These are phyloP conservation scores for Aethionema arabicum DNA, from an alignment of 345 rosid genomes.

Conservation along the genomic window DNA sequence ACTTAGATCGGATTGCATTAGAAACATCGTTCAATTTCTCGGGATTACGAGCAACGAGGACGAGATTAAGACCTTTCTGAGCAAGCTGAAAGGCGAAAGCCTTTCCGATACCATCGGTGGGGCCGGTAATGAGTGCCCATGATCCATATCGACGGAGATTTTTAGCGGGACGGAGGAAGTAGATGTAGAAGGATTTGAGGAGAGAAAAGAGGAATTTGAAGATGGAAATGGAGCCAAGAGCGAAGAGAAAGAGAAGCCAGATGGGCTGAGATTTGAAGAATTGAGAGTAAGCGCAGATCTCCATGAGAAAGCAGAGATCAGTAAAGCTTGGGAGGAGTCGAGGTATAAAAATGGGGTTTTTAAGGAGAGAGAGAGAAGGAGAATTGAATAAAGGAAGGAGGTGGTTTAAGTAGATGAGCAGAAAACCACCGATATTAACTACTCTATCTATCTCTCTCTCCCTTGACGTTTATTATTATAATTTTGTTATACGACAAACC, in stretches of 20 bases:
- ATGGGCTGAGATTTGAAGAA: slow-evolving; percentile 64
- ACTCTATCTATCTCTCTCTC: slow-evolving; percentile 11
- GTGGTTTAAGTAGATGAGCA: slow-evolving; percentile 63
- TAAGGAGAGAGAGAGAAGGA: slow-evolving; percentile 7
- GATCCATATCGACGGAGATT: slow-evolving; percentile 87
- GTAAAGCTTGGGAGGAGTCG: neutral
- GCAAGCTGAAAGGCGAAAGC: slow-evolving; percentile 84
- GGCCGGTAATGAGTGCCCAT: slow-evolving; percentile 92
- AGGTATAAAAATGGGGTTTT: slow-evolving; percentile 7
- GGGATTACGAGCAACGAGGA: slow-evolving; percentile 77
- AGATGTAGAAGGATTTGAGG: slow-evolving; percentile 71
- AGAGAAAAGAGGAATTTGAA: slow-evolving; percentile 43
- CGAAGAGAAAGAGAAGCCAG: slow-evolving; percentile 55
- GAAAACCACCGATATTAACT: slow-evolving; percentile 60
- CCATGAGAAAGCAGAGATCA: slow-evolving; percentile 45
- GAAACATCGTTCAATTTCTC: slow-evolving; percentile 69
- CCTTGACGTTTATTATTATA: too few species aligned
- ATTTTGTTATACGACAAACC: too few species aligned
- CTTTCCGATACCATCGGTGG: slow-evolving; percentile 93
- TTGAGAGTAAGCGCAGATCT: slow-evolving; percentile 41
- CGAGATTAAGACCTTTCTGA: slow-evolving; percentile 69
- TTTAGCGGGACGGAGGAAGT: slow-evolving; percentile 79
- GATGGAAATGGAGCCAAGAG: slow-evolving; percentile 57
- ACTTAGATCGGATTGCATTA: slow-evolving; percentile 53
- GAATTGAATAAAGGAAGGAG: slow-evolving; percentile 24